phyloP scores from a whole-genome alignment of 2,329 filamentous ascomycete species.

The Aspergillus sp. region DNA sequence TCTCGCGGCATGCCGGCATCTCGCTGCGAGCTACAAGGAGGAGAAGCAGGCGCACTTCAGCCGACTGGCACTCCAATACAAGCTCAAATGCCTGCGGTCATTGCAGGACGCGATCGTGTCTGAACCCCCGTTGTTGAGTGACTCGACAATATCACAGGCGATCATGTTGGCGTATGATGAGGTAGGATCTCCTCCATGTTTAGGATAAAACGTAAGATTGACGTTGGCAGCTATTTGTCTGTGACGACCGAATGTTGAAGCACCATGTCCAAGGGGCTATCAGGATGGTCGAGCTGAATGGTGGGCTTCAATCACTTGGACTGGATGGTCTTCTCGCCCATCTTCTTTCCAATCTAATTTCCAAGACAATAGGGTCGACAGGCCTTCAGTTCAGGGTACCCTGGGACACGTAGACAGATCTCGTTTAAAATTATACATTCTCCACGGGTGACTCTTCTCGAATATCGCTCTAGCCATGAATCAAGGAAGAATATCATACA shows the following conservation, averaged over 20 bases:
- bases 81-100: background rate
- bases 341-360: background rate
- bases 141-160: conserved; percentile 16
- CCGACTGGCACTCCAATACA: background rate
- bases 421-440: too few relatives aligned
- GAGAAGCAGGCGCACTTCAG: conserved; percentile 1
- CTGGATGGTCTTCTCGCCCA: background rate
- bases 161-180: conserved; percentile 25
- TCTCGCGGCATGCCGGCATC: conserved; percentile 16
- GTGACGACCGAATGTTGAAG: background rate
- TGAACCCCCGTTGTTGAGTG: conserved; percentile 10
- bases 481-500: too few relatives aligned
- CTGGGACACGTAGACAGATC: background rate
- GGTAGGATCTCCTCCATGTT: conserved; percentile 2
- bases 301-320: background rate
- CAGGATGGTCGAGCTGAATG: background rate
- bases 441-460: too few relatives aligned
- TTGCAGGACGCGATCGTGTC: background rate
- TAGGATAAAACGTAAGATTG: background rate
- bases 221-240: background rate
- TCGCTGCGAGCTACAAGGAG: conserved; percentile 6
- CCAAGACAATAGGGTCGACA: background rate
- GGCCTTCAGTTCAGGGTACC: background rate
- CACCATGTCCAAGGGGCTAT: background rate
- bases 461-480: too few relatives aligned